Base-by-base conservation (phyloP, 2,329 filamentous ascomycete species). In the Sporothrix pallida region DNA sequence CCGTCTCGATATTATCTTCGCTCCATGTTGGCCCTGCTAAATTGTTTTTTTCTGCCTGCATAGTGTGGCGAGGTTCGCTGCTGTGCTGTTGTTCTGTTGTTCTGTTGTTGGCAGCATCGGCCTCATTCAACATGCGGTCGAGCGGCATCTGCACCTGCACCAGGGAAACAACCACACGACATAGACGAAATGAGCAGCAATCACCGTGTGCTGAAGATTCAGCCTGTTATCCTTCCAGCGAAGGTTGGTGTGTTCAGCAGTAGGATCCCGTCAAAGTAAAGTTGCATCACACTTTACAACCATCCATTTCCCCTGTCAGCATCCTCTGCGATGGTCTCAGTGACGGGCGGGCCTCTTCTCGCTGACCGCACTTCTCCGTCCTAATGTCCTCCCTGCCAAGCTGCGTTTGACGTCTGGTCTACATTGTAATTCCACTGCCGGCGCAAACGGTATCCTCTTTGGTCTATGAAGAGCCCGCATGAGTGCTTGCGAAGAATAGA, bases 211-310 rank as follows among this genome's bases (percentile, higher is more conserved):
- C 52, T 42, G 42, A 23, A 20, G 13, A 71, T 65, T 72, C 56
- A 72, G 70, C 44, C 70, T 72, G 58, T 65, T 72, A 26, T 71
- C 54, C 67, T 71, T 62, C 69, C n/a, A 50, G 44, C 52, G 56
- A 50, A 63, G 31, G 44, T 54, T 58, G 44, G 23, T 42, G 31
- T 37, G 31, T 37, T 37, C 31, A 37, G 31, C 31, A 37, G 46
- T 52, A 13, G 46, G 56, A 26, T 42, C 23, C 42, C 44, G 26
- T 72, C 70, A 46, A 52, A 52, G 23, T 42, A 23, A 37, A 20
- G 58, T 26, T 37, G 56, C 70, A 65, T 50, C 20, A n/a, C 54
- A 70, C 37, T 62, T 50, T 71, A 48, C 20, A 31, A 44, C 44
- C 54, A 42, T 58, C 44, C 10, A 60, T 3, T 23, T 50, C 20